Evolutionary conservation across 345 rosid species (phyloP).

Genomic region (Salix suchowensis): DNA sequence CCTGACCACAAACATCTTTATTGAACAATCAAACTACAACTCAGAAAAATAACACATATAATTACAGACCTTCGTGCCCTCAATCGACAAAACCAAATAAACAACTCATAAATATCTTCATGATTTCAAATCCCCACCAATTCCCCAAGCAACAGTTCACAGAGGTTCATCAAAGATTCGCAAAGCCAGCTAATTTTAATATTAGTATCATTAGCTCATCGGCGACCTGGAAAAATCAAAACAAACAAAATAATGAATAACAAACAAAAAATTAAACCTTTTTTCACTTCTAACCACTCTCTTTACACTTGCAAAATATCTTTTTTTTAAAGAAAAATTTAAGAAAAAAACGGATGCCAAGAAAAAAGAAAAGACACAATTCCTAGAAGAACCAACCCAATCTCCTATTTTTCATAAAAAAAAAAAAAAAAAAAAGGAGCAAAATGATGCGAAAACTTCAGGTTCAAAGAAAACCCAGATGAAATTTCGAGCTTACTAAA

Average conservation of each 20-base stretch:
- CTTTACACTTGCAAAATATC: background rate
- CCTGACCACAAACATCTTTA: constrained; percentile 9
- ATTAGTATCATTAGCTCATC: constrained; percentile 19
- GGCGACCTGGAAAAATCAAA: constrained; percentile 24
- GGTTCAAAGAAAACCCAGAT: background rate
- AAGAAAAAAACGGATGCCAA: background rate
- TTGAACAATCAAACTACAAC: background rate
- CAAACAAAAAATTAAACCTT: background rate
- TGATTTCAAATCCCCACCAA: constrained; percentile 24
- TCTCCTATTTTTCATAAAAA: background rate
- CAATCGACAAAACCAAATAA: constrained; percentile 63
- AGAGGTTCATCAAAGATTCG: constrained; percentile 20
- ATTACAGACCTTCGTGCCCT: constrained; percentile 16
- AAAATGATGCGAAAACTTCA: background rate
- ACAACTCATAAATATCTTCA: constrained; percentile 55
- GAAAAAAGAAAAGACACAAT: background rate
- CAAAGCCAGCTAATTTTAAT: constrained; percentile 8
- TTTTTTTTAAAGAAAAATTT: no score
- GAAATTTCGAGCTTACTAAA: background rate
- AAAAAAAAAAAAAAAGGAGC: background rate
- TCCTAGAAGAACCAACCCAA: background rate
- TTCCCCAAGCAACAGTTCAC: constrained; percentile 18
- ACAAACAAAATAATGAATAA: background rate
- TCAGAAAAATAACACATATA: background rate
- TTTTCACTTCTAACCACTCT: background rate